phyloP scores from a whole-genome alignment of 805 yeast species.

The Deakozyma indianensis region DNA sequence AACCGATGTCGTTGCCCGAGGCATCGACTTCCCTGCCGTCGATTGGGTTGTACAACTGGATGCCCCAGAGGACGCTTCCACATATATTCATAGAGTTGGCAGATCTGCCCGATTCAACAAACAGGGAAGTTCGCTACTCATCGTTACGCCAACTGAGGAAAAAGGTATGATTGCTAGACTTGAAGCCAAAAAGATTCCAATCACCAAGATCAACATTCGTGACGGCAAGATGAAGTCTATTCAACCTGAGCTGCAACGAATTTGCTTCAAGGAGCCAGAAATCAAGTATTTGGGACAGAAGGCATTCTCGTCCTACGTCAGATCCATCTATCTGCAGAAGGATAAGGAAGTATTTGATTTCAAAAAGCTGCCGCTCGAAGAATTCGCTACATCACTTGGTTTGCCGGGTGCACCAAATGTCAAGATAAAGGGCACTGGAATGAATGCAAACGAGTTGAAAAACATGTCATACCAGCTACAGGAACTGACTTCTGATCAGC shows the following conservation, averaged over 20 bases:
- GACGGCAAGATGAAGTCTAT: constrained; percentile 61
- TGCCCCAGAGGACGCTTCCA: constrained; percentile 81
- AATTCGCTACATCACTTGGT: constrained; percentile 77
- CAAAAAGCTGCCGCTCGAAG: constrained; percentile 64
- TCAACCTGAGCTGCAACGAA: constrained; percentile 69
- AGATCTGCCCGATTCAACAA: constrained; percentile 82
- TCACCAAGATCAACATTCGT: constrained; percentile 60
- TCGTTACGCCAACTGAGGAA: constrained; percentile 76
- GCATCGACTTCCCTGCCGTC: constrained; percentile 82
- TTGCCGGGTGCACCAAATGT: constrained; percentile 94
- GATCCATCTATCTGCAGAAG: constrained; percentile 72
- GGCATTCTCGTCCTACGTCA: constrained; percentile 83
- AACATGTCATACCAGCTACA: constrained; percentile 64
- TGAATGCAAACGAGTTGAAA: constrained; percentile 52
- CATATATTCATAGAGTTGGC: constrained; percentile 85
- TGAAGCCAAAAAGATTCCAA: constrained; percentile 47
- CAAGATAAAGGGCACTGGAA: constrained; percentile 36
- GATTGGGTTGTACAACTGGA: constrained; percentile 93
- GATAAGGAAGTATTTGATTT: constrained; percentile 78
- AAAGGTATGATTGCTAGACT: constrained; percentile 57
- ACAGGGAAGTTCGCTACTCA: constrained; percentile 64
- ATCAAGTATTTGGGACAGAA: constrained; percentile 89
- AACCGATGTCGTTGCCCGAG: constrained; percentile 86
- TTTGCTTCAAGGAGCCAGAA: constrained; percentile 84
- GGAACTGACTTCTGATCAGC: constrained; percentile 50